Conservation (phyloP, 805 yeast species). For the Sugiyamaella americana region DNA sequence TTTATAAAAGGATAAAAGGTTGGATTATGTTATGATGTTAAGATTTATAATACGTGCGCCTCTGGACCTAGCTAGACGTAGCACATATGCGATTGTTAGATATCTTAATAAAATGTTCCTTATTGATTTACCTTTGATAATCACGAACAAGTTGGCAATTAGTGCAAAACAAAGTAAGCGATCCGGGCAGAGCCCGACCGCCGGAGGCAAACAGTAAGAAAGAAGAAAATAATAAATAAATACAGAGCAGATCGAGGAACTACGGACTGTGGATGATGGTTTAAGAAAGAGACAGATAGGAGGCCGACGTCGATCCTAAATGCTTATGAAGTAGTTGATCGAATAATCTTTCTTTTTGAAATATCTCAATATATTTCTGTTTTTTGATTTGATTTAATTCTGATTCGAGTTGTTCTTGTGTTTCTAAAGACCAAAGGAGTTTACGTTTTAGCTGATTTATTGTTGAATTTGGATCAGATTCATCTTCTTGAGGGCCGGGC, state of each 20-base stretch:
- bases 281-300: background rate
- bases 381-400: constrained; percentile 21
- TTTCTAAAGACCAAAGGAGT: constrained; percentile 30
- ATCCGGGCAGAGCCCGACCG: background rate
- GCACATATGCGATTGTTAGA: too few species aligned
- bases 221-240: background rate
- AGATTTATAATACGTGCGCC: too few species aligned
- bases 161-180: too few species aligned
- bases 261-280: too few species aligned
- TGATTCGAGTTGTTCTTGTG: constrained; percentile 21
- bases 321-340: constrained; percentile 24
- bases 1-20: too few species aligned
- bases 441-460: constrained; percentile 24
- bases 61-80: too few species aligned
- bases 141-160: too few species aligned
- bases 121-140: too few species aligned
- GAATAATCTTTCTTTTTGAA: constrained; percentile 32
- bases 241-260: too few species aligned
- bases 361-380: constrained; percentile 25
- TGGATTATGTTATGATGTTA: too few species aligned
- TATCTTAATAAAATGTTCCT: too few species aligned
- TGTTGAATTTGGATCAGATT: background rate
- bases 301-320: background rate
- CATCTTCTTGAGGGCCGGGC: constrained; percentile 16
- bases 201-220: background rate